These are phyloP conservation scores for Nosema muscidifuracis DNA, from an alignment of 371 early-diverging fungal genomes.

Conservation along the genomic window DNA sequence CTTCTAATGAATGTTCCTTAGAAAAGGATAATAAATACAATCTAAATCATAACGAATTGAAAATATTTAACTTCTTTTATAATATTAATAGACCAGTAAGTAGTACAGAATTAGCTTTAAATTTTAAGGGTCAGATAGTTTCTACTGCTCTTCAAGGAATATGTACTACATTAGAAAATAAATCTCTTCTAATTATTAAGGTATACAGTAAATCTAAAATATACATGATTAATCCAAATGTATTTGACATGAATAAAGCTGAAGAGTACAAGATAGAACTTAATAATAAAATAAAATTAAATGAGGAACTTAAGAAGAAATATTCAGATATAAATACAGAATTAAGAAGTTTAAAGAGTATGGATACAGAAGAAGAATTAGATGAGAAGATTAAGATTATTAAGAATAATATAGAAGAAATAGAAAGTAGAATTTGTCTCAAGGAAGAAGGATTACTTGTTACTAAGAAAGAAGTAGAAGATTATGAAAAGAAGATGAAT, in stretches of 20 bases:
- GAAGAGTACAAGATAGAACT: constrained; percentile 15
- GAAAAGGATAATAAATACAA: neutral
- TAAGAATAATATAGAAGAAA: neutral
- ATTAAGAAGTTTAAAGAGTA: constrained; percentile 17
- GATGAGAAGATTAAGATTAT: constrained; percentile 26
- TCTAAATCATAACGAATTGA: neutral
- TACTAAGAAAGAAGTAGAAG: constrained; percentile 46
- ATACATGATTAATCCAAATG: constrained; percentile 38
- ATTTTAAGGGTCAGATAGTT: constrained; percentile 32
- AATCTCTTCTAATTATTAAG: constrained; percentile 29
- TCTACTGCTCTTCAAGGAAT: constrained; percentile 18
- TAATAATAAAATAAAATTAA: neutral
- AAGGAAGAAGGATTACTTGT: constrained; percentile 4
- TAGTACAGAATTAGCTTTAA: constrained; percentile 15
- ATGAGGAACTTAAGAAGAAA: constrained; percentile 14
- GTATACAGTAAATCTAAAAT: constrained; percentile 35
- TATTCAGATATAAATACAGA: constrained; percentile 8
- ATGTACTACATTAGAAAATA: constrained; percentile 24
- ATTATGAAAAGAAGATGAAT: constrained; percentile 9
- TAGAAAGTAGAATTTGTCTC: neutral
- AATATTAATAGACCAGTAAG: constrained; percentile 29
- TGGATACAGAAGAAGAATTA: constrained; percentile 41
- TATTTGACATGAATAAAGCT: constrained; percentile 14
- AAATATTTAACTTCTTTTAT: constrained; percentile 22
- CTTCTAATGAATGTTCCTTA: no score